Evolutionary conservation across 129 eudicot species (phyloP).

Genomic region (Lactuca saligna): DNA sequence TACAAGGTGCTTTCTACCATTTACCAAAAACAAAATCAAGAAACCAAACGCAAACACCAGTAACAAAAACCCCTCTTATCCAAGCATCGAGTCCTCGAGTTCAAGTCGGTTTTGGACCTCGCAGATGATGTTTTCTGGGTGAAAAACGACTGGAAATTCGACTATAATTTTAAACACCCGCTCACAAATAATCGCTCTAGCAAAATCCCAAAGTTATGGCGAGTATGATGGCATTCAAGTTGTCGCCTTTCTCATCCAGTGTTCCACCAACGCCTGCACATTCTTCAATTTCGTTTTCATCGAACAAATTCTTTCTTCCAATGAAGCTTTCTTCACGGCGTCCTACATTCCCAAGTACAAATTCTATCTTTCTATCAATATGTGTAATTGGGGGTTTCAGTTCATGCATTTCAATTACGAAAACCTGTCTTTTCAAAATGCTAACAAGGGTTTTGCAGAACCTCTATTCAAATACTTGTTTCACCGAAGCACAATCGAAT

Average conservation of each 20-base stretch:
- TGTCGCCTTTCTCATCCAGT: slow-evolving; percentile 27
- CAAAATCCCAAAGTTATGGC: slow-evolving; percentile 14
- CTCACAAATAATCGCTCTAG: background rate
- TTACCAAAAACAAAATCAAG: slow-evolving; percentile 1
- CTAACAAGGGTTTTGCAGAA: background rate
- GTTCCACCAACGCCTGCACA: slow-evolving; percentile 18
- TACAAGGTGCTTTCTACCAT: background rate
- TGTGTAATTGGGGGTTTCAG: background rate
- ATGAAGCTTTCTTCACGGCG: slow-evolving; percentile 36
- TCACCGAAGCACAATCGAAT: background rate
- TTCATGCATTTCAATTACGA: background rate
- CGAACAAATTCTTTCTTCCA: slow-evolving; percentile 25
- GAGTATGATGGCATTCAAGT: slow-evolving; percentile 25
- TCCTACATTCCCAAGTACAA: slow-evolving; percentile 49
- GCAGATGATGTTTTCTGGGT: slow-evolving; percentile 23
- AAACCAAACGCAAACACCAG: background rate
- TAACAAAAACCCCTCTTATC: slow-evolving; percentile 20
- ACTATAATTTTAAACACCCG: slow-evolving; percentile 1
- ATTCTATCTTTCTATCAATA: background rate
- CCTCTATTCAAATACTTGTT: background rate
- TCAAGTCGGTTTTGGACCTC: slow-evolving; percentile 15
- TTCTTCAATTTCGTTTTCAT: slow-evolving; percentile 32
- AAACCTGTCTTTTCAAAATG: background rate
- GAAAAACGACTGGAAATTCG: background rate
- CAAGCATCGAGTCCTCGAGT: background rate